Conservation (phyloP, 2,329 filamentous ascomycete genomes). For the Claviceps cyperi region DNA sequence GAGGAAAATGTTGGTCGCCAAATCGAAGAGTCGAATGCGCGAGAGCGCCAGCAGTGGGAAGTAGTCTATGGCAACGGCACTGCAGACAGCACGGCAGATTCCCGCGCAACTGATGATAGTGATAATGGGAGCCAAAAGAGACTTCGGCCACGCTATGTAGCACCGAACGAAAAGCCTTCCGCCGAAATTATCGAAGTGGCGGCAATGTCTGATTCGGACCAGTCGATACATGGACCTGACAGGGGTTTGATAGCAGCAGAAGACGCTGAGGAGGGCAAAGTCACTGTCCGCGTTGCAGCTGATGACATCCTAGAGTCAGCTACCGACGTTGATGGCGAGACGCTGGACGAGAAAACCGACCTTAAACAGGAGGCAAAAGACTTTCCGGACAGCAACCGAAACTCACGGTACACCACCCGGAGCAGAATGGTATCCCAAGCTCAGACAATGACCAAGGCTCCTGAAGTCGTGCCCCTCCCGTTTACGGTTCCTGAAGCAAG, state of each 20-base stretch:
- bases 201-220: constrained; percentile 26
- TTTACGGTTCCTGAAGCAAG: constrained; percentile 42
- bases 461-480: constrained; percentile 48
- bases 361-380: constrained; percentile 9
- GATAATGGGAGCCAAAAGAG: constrained; percentile 34
- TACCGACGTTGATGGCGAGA: constrained; percentile 11
- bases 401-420: constrained; percentile 10
- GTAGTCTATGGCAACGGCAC: constrained; percentile 53
- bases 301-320: constrained; percentile 28
- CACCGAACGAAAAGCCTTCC: constrained; percentile 22
- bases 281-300: constrained; percentile 38
- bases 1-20: constrained; percentile 58
- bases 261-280: constrained; percentile 26
- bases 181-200: constrained; percentile 40
- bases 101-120: constrained; percentile 36
- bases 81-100: constrained; percentile 17
- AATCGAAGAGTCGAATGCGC: constrained; percentile 45
- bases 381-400: constrained; percentile 8
- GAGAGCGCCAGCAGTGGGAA: constrained; percentile 61
- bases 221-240: constrained; percentile 16
- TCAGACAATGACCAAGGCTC: constrained; percentile 20
- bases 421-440: constrained; percentile 8
- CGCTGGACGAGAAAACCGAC: constrained; percentile 16
- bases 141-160: constrained; percentile 19
- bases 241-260: constrained; percentile 26